Base-by-base conservation (phyloP, 345 rosid species). In the Iberis pinnata region DNA sequence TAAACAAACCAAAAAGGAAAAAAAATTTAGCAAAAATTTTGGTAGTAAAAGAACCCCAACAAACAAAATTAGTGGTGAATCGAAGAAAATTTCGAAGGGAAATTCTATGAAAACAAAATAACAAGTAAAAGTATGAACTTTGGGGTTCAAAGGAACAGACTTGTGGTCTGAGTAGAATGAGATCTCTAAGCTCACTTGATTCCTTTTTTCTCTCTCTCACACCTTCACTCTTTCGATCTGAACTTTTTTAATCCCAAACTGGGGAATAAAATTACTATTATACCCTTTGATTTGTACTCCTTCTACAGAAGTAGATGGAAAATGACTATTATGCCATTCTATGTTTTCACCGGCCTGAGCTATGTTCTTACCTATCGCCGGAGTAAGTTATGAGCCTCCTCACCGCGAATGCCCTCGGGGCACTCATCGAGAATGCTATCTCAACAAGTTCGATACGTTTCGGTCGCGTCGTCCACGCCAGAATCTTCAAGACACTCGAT, bases 401-500 rank as follows among this genome's bases (percentile, higher is more conserved):
- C 68, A 49, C 70, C 37, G 69, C 83, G 46, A 64, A 69, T 61
- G 67, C 73, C 2, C 80, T 88, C 13, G 85, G 77, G 0, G 18
- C 49, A 43, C 58, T 72, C 11, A 67, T 88, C 47, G 63, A 75
- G 59, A 37, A 79, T 5, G 86, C 97, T 53, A 64, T 81, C 26
- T 60, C 78, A n/a, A 64, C 68, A 24, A 76, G 48, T 3, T 82
- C 80, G 9, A 19, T 73, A 3, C 71, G 69, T 9, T 73, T 73
- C n/a, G 95, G 88, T 56, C 80, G 85, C 18, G 78, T 80, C 53
- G 52, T 71, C 19, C 97, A 85, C 66, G 83, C 76, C 25, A 63
- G 70, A 41, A 62, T 83, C 69, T 37, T 83, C 75, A 85, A 56
- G 46, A 67, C 80, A 12, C 77, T 80, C 44, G 57, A 54, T 2